Base-by-base conservation (phyloP, 2,329 filamentous ascomycete genomes). In the Coccinonectria pachysandricola region DNA sequence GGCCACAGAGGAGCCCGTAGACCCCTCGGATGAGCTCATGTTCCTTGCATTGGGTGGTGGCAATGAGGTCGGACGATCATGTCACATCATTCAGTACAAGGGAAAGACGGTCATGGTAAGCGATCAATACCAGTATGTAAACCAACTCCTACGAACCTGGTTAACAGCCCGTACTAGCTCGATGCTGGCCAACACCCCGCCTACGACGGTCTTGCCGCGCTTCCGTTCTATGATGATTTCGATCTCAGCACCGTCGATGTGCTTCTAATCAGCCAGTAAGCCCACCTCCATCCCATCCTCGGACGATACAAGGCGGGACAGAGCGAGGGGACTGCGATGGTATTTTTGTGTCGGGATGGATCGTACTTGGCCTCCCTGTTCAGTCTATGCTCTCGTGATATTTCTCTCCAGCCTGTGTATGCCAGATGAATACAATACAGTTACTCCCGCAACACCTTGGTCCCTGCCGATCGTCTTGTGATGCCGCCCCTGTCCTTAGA, bases 241-340 rank as follows among this genome's bases (percentile, higher is more conserved):
- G 91, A 98, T 52, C 68, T 98, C 12, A 95, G 88, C 59, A 94
- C 85, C 2, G 87, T 98, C 42, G 91, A 98, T 54, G 81, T 98
- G 46, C 80, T 98, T 28, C 68, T 98, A 40, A 94, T 98, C 50
- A 96, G 86, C 76, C 91, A 98, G 91, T 96, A 92, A 82, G 87
- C 53, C 36, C 39, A 24, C 34, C 38, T 24, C 33, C 21, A 24
- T 26, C 35, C 29, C 24, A 15, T 24, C 34, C 26, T 27, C 34
- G 37, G 38, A 41, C 32, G 36, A 42, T 32, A 35, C 42, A 46
- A n/a, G 35, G 39, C 41, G 34, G 42, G 45, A 44, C 42, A 47
- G 35, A 35, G 42, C 40, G 40, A 44, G 34, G 47, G 17, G 40
- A 43, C 43, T 32, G 43, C 26, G 27, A 31, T 41, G 42, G 39